Evolutionary conservation across 1,284 basidiomycete genomes (phyloP).

Genomic region (Irpex sp.): DNA sequence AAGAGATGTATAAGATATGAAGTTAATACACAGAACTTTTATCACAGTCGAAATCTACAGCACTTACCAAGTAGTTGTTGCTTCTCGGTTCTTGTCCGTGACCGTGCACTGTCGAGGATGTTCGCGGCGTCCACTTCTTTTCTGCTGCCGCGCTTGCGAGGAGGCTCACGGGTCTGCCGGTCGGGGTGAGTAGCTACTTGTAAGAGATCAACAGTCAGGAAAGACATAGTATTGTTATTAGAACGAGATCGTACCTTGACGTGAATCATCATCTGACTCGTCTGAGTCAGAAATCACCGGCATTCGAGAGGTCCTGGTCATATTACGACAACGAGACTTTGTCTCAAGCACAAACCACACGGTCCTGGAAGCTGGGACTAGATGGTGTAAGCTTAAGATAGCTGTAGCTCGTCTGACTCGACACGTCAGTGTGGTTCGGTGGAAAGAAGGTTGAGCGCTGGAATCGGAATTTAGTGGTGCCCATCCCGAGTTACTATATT

Average conservation of each 20-base stretch:
- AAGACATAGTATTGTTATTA: neutral
- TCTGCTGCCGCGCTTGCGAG: too few species aligned
- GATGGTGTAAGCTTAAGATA: too few species aligned
- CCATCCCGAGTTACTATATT: too few species aligned
- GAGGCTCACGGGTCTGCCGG: neutral
- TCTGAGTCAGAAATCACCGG: neutral
- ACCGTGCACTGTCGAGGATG: neutral
- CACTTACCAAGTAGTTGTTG: neutral
- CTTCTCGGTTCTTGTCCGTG: neutral
- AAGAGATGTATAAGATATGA: neutral
- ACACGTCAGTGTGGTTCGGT: too few species aligned
- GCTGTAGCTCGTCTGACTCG: too few species aligned
- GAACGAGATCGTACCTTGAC: neutral
- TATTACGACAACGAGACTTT: neutral
- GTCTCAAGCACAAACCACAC: neutral
- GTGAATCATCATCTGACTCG: neutral
- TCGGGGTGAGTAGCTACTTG: neutral
- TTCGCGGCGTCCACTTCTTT: neutral
- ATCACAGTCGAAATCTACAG: neutral
- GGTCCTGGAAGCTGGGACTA: too few species aligned
- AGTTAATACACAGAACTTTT: neutral
- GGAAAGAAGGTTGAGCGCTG: too few species aligned
- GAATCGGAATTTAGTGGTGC: too few species aligned
- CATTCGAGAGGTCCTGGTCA: neutral
- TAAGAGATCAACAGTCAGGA: neutral